Conservation (phyloP, 2,329 filamentous ascomycete genomes). For the Chrysoporthe deuterocubensis region DNA sequence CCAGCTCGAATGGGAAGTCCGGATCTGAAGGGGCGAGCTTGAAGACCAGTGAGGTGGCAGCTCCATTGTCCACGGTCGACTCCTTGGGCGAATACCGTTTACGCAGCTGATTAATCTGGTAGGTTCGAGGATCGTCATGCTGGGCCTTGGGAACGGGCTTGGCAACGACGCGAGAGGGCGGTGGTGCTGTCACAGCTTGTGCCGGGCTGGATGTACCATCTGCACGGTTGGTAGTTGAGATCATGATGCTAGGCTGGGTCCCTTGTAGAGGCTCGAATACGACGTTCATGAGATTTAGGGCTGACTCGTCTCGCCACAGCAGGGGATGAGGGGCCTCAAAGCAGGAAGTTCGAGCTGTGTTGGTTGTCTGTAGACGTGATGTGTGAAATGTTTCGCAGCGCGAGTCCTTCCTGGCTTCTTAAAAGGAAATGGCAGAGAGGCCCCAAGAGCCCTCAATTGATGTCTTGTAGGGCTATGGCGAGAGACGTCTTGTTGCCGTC, state of each 20-base stretch:
- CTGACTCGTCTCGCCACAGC: background rate
- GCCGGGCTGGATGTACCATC: conserved; percentile 2
- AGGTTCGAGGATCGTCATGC: conserved; percentile 69
- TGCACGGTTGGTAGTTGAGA: conserved; percentile 17
- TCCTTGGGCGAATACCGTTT: conserved; percentile 64
- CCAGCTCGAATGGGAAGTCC: conserved; percentile 80
- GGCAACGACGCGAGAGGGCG: conserved; percentile 57
- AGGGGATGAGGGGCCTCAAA: background rate
- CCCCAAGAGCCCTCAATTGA: no score
- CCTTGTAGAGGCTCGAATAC: background rate
- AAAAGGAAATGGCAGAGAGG: background rate
- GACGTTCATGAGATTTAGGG: background rate
- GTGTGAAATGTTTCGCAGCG: background rate
- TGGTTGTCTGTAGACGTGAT: background rate
- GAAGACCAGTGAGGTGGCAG: conserved; percentile 62
- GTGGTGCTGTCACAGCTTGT: conserved; percentile 52
- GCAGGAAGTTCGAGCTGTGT: background rate
- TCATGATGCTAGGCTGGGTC: conserved; percentile 13
- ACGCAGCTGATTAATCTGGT: conserved; percentile 74
- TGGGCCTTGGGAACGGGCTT: conserved; percentile 71
- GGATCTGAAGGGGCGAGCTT: conserved; percentile 75
- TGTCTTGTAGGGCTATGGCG: background rate
- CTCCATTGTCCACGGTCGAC: conserved; percentile 48
- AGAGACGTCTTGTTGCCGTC: background rate
- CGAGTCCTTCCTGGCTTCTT: no score